Evolutionary conservation across 192 early-diverging fungal species (phyloP).

Genomic region (Gaertneriomyces semiglobifer): DNA sequence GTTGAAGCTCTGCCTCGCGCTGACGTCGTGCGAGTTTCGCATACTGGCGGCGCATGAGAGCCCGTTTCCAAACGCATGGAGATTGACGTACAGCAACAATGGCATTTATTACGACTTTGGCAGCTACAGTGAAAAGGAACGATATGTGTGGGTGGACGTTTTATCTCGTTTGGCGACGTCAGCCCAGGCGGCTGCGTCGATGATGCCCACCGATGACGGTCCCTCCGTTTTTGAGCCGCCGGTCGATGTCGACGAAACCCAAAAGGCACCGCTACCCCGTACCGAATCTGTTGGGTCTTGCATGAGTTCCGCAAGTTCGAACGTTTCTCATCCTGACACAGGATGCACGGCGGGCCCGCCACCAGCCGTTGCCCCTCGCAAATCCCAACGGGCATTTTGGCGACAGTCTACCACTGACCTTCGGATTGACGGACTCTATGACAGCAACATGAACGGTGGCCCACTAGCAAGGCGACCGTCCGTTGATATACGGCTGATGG

Average conservation of each 20-base stretch:
- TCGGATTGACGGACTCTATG: constrained; percentile 9
- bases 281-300: constrained; percentile 21
- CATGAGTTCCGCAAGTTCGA: background rate
- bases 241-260: background rate
- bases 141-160: constrained; percentile 19
- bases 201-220: background rate
- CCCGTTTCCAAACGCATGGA: constrained; percentile 19
- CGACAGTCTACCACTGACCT: constrained; percentile 25
- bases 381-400: constrained; percentile 19
- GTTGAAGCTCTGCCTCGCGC: constrained; percentile 31
- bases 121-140: constrained; percentile 15
- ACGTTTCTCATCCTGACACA: background rate
- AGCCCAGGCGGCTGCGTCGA: background rate
- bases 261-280: constrained; percentile 9
- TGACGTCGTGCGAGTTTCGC: constrained; percentile 27
- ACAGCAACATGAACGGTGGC: background rate
- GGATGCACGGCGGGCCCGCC: too few relatives aligned
- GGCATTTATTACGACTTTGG: constrained; percentile 29
- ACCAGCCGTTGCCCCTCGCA: background rate
- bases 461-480: constrained; percentile 5
- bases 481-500: constrained; percentile 22
- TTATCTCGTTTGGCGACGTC: constrained; percentile 18
- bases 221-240: background rate
- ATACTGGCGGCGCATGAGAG: background rate
- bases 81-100: constrained; percentile 13